Conservation (phyloP, 2,329 filamentous ascomycete species). For the Colletotrichum agaves region DNA sequence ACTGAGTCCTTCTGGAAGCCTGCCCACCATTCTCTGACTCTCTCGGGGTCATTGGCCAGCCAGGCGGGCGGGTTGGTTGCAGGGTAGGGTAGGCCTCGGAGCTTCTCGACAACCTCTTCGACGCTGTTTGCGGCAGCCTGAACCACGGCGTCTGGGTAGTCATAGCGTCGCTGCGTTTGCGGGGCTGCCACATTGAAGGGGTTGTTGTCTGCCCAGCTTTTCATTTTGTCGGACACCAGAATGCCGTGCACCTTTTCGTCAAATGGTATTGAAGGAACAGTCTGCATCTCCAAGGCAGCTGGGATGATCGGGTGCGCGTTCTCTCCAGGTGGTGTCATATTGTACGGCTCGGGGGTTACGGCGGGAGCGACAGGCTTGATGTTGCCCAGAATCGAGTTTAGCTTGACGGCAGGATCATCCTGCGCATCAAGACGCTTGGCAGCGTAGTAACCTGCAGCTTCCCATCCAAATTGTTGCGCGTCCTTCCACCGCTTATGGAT, state of each 20-base stretch:
- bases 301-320: conserved; percentile 42
- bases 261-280: conserved; percentile 46
- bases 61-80: conserved; percentile 63
- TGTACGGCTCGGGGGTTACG: conserved; percentile 34
- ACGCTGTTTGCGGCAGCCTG: conserved; percentile 56
- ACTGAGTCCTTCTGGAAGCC: conserved; percentile 57
- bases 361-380: conserved; percentile 32
- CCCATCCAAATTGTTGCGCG: conserved; percentile 54
- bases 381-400: conserved; percentile 53
- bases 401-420: conserved; percentile 48
- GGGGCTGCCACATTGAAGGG: conserved; percentile 48
- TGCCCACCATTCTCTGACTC: conserved; percentile 63
- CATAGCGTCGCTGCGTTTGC: conserved; percentile 43
- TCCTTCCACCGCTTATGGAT: conserved; percentile 62
- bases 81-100: conserved; percentile 60
- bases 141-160: conserved; percentile 56
- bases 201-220: conserved; percentile 55
- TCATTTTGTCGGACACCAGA: conserved; percentile 56
- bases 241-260: conserved; percentile 55
- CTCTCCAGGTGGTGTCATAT: conserved; percentile 37
- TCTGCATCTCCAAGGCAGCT: conserved; percentile 46
- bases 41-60: conserved; percentile 58
- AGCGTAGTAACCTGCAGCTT: conserved; percentile 55
- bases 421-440: conserved; percentile 55
- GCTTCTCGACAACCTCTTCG: conserved; percentile 53